Conservation (phyloP, 1,139 yeast genomes). For the Hyphopichia wangnamkhiaoensis region DNA sequence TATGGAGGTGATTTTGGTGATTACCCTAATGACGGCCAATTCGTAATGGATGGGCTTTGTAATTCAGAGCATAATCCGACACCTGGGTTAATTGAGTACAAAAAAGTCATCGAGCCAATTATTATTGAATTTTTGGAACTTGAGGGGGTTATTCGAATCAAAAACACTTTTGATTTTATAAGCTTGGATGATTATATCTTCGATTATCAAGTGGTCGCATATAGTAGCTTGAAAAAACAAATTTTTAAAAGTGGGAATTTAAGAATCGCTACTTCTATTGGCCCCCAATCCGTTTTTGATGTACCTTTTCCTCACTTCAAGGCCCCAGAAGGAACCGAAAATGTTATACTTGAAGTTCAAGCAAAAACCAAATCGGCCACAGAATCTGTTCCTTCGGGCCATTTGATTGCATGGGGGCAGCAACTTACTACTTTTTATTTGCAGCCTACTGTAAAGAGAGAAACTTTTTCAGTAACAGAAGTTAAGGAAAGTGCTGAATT, state of each 20-base stretch:
- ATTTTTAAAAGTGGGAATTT: constrained; percentile 8
- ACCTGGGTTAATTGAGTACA: constrained; percentile 31
- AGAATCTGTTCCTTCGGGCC: constrained; percentile 14
- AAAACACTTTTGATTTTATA: constrained; percentile 15
- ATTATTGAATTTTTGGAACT: constrained; percentile 11
- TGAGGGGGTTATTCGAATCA: constrained; percentile 7
- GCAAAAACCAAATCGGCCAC: constrained; percentile 9
- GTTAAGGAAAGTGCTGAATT: background rate
- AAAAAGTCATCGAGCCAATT: constrained; percentile 30
- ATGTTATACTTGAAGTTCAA: constrained; percentile 9
- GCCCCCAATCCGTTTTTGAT: background rate
- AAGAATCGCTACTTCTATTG: background rate
- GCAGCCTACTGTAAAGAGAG: background rate
- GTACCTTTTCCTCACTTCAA: constrained; percentile 6
- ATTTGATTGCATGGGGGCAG: constrained; percentile 28
- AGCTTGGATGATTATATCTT: constrained; percentile 9
- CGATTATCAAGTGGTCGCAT: constrained; percentile 5
- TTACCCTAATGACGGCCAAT: constrained; percentile 30
- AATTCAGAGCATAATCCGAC: constrained; percentile 31
- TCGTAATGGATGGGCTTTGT: constrained; percentile 35
- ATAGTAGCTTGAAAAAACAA: constrained; percentile 7
- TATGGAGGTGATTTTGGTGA: constrained; percentile 41
- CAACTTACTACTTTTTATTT: background rate
- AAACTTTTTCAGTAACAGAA: background rate
- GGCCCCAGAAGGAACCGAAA: constrained; percentile 2